phyloP scores from a whole-genome alignment of 2,329 filamentous ascomycete species.

The Ophiostoma populinum region DNA sequence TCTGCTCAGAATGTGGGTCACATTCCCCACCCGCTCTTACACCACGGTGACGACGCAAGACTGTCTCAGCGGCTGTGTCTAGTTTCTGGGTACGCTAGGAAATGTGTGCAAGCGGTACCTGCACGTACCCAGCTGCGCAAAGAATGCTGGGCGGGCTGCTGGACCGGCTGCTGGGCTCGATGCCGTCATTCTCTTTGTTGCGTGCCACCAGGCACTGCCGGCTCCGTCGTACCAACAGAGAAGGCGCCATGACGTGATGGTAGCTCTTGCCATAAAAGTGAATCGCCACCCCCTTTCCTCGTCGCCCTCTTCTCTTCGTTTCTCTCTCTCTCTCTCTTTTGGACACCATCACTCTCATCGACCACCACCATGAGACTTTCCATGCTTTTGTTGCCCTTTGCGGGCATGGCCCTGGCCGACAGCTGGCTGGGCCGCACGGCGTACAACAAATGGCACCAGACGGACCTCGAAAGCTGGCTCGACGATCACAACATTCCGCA shows the following conservation, averaged over 20 bases:
- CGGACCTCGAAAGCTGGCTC: conserved; percentile 92
- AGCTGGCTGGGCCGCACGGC: conserved; percentile 77
- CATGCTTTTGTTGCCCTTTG: conserved; percentile 53
- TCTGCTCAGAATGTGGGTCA: no score
- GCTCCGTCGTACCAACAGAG: no score
- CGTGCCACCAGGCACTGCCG: no score
- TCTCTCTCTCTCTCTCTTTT: neutral
- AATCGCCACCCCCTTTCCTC: neutral
- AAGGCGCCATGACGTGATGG: conserved; percentile 2
- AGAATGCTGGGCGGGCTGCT: no score
- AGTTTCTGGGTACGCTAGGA: no score
- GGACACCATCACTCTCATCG: neutral
- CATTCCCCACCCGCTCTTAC: no score
- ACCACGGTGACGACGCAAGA: no score
- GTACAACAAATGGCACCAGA: conserved; percentile 98
- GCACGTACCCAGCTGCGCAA: no score
- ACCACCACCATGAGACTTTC: conserved; percentile 53
- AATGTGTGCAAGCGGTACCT: no score
- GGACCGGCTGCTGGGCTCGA: no score
- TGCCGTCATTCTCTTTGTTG: no score
- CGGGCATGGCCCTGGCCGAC: conserved; percentile 52
- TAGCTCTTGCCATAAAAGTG: neutral
- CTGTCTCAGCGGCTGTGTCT: no score
- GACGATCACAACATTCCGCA: conserved; percentile 83
- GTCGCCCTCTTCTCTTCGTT: neutral